Conservation (phyloP, 2,329 filamentous ascomycete species). For the Nothophoma quercina region DNA sequence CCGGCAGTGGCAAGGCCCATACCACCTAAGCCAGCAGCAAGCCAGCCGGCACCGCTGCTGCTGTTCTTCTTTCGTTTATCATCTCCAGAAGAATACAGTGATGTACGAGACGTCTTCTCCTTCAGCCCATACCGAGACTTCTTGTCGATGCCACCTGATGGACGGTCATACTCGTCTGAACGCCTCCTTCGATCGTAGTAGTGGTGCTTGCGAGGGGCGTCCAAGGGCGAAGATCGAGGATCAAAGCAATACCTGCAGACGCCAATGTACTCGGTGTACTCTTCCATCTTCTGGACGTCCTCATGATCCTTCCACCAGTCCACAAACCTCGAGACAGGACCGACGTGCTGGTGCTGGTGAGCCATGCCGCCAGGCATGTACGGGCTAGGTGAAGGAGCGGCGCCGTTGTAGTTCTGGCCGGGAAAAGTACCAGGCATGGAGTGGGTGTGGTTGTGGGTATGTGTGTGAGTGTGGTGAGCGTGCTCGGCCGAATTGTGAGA, state of each 20-base stretch:
- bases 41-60: slow-evolving; percentile 56
- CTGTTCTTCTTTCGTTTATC: slow-evolving; percentile 52
- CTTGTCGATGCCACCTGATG: slow-evolving; percentile 64
- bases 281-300: slow-evolving; percentile 70
- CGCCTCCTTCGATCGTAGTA: slow-evolving; percentile 55
- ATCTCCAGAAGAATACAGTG: slow-evolving; percentile 44
- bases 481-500: slow-evolving; percentile 27
- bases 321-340: slow-evolving; percentile 63
- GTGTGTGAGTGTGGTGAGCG: slow-evolving; percentile 43
- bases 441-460: slow-evolving; percentile 34
- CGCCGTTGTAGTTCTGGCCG: slow-evolving; percentile 27
- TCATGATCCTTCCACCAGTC: slow-evolving; percentile 70
- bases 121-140: slow-evolving; percentile 60
- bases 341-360: slow-evolving; percentile 61
- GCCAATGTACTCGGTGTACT: slow-evolving; percentile 72
- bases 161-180: slow-evolving; percentile 54
- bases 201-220: slow-evolving; percentile 68
- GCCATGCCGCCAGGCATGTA: slow-evolving; percentile 51
- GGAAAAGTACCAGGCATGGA: slow-evolving; percentile 42
- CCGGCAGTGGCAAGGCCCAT: slow-evolving; percentile 61
- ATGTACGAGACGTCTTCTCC: slow-evolving; percentile 41
- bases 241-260: slow-evolving; percentile 72
- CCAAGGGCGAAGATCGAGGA: slow-evolving; percentile 61
- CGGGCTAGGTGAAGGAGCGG: slow-evolving; percentile 25
- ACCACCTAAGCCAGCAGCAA: slow-evolving; percentile 63